Evolutionary conservation across 2,329 filamentous ascomycete species (phyloP), one percentile per base, ranked within the genome.

Genomic region (Curvularia sp.): DNA sequence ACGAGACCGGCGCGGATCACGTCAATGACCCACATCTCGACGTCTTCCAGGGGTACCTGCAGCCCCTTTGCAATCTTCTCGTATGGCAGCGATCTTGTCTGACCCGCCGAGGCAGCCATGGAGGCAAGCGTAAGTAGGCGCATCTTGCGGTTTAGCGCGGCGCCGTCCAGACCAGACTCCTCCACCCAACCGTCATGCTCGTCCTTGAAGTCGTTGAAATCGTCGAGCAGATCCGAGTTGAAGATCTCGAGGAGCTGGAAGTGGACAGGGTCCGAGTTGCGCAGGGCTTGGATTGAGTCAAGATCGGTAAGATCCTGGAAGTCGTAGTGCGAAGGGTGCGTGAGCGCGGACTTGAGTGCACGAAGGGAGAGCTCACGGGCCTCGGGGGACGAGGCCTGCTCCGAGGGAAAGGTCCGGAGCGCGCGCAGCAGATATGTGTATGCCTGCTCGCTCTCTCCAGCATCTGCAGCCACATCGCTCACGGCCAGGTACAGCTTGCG

Each of bases 1-100:
- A 99, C 92, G 38, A 99, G 88, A 33, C 93, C 93, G 48, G 93
- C 92, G 68, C 95, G 92, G 80, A 99, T 97, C 68, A 96, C 93
- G 78, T 99, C 95, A 73, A 99, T 99, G 67, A 96, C 92, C 95
- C 95, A 99, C 85, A 94, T 90, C 85, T 99, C 95, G 42, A 98
- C 92, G 64, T 98, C 92, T 64, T 91, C 88, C 47, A 82, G 75
- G 46, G 92, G 88, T 55, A 99, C 88, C 79, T 95, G 90, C 47
- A 99, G 87, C 5, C 92, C 90, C 75, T 89, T 89, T 65, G 90
- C 87, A 75, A 99, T 97, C 73, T 86, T 86, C 66, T 85, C 84
- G 81, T 99, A 99, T 61, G 94, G 89, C 53, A 99, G 89, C 73
- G 95, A 92, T 73, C 94, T 91, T 72, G 88, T 91, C 61, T 90